Conservation (phyloP, 1,284 basidiomycete species). For the Malassezia equina region DNA sequence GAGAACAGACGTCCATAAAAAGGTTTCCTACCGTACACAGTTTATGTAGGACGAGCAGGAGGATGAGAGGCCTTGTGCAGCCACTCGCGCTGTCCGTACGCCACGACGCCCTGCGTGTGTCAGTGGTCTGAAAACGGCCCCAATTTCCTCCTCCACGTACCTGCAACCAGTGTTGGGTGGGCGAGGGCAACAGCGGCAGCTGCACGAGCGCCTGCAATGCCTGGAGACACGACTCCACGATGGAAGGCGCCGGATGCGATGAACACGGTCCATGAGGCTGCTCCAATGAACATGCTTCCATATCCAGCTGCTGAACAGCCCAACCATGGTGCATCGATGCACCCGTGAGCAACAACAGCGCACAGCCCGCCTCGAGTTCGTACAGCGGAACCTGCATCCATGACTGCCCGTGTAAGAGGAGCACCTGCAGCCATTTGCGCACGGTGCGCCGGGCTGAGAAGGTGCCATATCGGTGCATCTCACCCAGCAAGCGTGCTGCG, state of each 20-base stretch:
- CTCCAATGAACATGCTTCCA: not conserved
- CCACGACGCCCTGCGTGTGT: constrained; percentile 8
- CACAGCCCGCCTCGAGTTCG: constrained; percentile 16
- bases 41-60: not conserved
- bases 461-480: not conserved
- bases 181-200: not conserved
- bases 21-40: no score
- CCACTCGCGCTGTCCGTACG: not conserved
- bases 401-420: constrained; percentile 1
- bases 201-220: not conserved
- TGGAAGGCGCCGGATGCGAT: not conserved
- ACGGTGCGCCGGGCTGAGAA: not conserved
- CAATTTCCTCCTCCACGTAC: constrained; percentile 7
- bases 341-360: constrained; percentile 10
- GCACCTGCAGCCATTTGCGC: constrained; percentile 3
- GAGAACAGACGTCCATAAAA: no score
- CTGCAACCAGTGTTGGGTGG: constrained; percentile 3
- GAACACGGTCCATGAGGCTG: not conserved
- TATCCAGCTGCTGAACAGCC: not conserved
- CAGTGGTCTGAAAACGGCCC: not conserved
- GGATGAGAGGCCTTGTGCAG: not conserved
- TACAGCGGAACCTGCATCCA: constrained; percentile 9
- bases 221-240: not conserved
- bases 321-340: not conserved
- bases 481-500: constrained; percentile 12